Percentiles rank a stretch among this genome's conserved stretches.
phyloP scores from a whole-genome alignment of 2,329 filamentous ascomycete species.

The Fusarium secorum region DNA sequence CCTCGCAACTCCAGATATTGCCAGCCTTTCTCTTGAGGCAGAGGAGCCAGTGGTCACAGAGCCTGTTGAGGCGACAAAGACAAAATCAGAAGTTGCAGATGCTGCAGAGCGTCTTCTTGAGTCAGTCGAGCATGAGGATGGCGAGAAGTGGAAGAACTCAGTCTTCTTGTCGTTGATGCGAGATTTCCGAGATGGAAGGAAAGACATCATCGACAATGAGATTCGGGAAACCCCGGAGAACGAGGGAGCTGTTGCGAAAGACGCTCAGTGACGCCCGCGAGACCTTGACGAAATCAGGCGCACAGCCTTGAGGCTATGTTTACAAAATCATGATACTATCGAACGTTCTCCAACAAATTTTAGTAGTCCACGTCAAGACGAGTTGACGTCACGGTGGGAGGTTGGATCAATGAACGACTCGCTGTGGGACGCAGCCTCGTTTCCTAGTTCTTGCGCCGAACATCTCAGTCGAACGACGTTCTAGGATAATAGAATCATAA shows the following conservation, averaged over 20 bases:
- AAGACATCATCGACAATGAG: conserved; percentile 54
- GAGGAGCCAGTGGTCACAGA: conserved; percentile 22
- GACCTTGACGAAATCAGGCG: neutral
- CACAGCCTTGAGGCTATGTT: neutral
- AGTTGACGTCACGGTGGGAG: conserved; percentile 29
- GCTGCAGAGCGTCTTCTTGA: conserved; percentile 54
- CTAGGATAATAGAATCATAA: conserved; percentile 5
- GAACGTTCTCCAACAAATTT: neutral
- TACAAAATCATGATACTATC: neutral
- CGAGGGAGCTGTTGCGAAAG: conserved; percentile 2
- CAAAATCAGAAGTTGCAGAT: conserved; percentile 51
- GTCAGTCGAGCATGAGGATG: conserved; percentile 54
- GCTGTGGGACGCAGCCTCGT: neutral
- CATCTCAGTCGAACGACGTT: conserved; percentile 38
- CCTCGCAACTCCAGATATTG: conserved; percentile 45
- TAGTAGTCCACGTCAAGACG: conserved; percentile 22
- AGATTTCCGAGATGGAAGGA: conserved; percentile 55
- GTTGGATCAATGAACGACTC: neutral
- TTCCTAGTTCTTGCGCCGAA: conserved; percentile 32
- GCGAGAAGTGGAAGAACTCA: conserved; percentile 58
- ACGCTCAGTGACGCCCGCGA: conserved; percentile 29
- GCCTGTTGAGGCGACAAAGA: conserved; percentile 28
- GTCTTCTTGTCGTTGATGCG: conserved; percentile 56
- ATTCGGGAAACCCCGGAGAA: conserved; percentile 45
- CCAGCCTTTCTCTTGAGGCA: conserved; percentile 43